Percentiles rank a stretch among this genome's conserved stretches.
phyloP scores from a whole-genome alignment of 345 rosid genomes.

The Populus simonii region DNA sequence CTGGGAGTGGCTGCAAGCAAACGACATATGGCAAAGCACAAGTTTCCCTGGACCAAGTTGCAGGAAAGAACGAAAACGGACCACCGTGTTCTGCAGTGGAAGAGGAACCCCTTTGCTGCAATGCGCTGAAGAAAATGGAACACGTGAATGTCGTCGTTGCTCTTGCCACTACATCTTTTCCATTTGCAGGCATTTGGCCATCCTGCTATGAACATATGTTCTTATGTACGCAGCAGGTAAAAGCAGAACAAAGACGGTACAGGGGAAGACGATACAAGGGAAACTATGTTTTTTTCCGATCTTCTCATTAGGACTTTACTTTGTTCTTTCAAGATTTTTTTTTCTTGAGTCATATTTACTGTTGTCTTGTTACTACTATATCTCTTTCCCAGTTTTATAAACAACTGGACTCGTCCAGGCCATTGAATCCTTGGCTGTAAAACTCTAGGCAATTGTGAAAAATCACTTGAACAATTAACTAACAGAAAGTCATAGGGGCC shows the following conservation, averaged over 20 bases:
- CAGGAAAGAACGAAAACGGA: conserved; percentile 33
- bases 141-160: background rate
- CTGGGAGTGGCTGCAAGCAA: conserved; percentile 52
- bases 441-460: too few species aligned
- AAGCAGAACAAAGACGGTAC: conserved; percentile 1
- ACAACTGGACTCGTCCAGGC: too few species aligned
- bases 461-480: too few species aligned
- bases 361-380: too few species aligned
- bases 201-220: background rate
- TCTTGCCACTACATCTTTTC: background rate
- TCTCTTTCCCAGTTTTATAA: too few species aligned
- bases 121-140: conserved; percentile 19
- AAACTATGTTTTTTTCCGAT: background rate
- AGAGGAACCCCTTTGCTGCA: conserved; percentile 53
- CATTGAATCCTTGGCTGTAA: too few species aligned
- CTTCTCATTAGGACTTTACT: background rate
- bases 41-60: conserved; percentile 49
- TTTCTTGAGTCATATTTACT: too few species aligned
- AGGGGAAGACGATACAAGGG: background rate
- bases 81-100: conserved; percentile 42
- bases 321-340: background rate
- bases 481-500: too few species aligned
- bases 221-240: conserved; percentile 1
- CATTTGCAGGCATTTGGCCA: background rate
- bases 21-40: conserved; percentile 60